A percentile compares a stretch with the other conserved stretches of the same genome.
Conservation (phyloP, 2,329 filamentous ascomycete genomes). For the Chalaropsis ovoidea region DNA sequence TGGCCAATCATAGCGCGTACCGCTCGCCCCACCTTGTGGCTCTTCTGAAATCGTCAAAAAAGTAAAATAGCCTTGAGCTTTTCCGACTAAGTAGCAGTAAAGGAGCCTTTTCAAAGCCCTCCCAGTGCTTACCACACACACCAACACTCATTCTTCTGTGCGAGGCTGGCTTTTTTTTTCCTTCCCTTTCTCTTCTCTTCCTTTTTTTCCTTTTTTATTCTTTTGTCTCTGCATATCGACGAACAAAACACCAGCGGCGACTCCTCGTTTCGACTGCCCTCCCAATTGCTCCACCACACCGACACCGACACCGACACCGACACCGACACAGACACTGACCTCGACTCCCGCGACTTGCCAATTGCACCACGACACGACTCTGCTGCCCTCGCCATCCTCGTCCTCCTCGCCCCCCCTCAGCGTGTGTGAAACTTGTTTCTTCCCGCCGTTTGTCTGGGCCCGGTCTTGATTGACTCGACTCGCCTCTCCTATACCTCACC, state of each 20-base stretch:
- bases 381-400: too few species aligned
- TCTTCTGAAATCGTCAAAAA: slow-evolving; percentile 14
- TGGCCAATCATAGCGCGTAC: slow-evolving; percentile 10
- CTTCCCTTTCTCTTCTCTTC: not conserved
- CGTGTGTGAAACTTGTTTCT: slow-evolving; percentile 1
- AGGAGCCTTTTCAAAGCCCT: slow-evolving; percentile 5
- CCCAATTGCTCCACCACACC: not conserved
- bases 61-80: slow-evolving; percentile 15
- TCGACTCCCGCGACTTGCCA: not conserved
- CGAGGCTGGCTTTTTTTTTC: not conserved
- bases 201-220: not conserved
- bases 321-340: not conserved
- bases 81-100: slow-evolving; percentile 1
- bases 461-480: not conserved
- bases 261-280: not conserved
- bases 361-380: slow-evolving; percentile 2
- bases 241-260: not conserved
- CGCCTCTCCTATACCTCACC: not conserved
- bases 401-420: not conserved
- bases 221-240: not conserved
- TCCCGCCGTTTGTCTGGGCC: not conserved
- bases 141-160: not conserved
- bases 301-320: too few species aligned
- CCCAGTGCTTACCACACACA: not conserved
- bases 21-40: slow-evolving; percentile 6